Evolutionary conservation across 306 rosid genomes (phyloP).

Genomic region (Prunus salicina): DNA sequence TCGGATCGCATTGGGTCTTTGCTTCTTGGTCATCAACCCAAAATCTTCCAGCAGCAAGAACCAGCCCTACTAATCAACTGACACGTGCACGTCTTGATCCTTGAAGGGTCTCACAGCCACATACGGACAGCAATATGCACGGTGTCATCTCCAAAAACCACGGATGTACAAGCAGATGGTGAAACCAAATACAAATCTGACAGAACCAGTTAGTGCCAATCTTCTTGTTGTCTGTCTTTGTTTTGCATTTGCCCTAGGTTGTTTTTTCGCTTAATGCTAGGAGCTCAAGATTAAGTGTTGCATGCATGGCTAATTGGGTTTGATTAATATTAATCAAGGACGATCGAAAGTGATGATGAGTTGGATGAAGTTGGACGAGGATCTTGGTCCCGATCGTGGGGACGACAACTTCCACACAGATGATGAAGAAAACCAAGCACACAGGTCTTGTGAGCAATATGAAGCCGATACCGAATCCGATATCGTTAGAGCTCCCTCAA

Average conservation of each 20-base stretch:
- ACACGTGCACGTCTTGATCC: conserved; percentile 1
- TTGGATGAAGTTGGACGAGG: conserved; percentile 48
- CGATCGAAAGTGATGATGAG: background rate
- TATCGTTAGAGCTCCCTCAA: conserved; percentile 12
- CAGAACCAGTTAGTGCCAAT: background rate
- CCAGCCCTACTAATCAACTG: background rate
- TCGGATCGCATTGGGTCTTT: background rate
- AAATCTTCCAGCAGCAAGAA: background rate
- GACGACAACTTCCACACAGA: conserved; percentile 51
- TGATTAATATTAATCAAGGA: background rate
- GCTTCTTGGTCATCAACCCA: too few relatives aligned
- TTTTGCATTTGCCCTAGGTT: background rate
- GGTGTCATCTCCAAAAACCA: conserved; percentile 2
- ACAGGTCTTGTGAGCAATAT: conserved; percentile 25
- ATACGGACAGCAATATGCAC: background rate
- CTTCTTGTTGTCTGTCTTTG: background rate
- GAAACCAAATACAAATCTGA: background rate
- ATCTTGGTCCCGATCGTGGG: conserved; percentile 49
- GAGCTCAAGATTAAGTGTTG: background rate
- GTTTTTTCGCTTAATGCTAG: background rate
- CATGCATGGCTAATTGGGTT: background rate
- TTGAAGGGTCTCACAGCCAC: background rate
- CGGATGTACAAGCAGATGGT: background rate
- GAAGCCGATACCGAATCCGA: conserved; percentile 46
- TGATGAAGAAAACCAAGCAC: conserved; percentile 62